Evolutionary conservation across 2,329 filamentous ascomycete genomes (phyloP), one percentile per base, ranked within the genome.

Genomic region (Cladosporium colombiae): DNA sequence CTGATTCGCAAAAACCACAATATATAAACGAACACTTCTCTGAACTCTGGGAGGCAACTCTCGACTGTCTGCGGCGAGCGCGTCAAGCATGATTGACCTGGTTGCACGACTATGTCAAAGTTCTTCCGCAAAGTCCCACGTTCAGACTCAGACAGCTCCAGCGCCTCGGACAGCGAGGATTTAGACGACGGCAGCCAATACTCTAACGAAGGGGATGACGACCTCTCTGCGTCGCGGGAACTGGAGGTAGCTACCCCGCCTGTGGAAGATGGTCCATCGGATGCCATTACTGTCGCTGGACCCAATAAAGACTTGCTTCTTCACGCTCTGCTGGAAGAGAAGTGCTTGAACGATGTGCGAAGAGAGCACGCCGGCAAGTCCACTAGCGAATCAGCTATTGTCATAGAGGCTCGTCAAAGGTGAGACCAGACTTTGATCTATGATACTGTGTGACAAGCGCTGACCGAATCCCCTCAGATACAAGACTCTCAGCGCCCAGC

Each of bases 251-350:
- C 55, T 3, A 60, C 62, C 18, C 56, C 63, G 27, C 55, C 63
- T 10, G 31, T 53, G 16, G 29, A 65, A 7, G 29, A 65, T 35
- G 62, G 27, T 21, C 29, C 56, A 21, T 40, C 55, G 4, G 50
- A 44, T 60, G 63, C 33, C 31, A 44, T 60, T 18, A 50, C 63
- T 31, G 57, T 60, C 27, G 49, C 63, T 25, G 57, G 63, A 1
- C 61, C 61, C 2, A 65, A 72, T 23, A 68, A 71, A 37, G 77
- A 81, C 63, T 69, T 81, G 16, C 68, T 82, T 13, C 68, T 83
- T 5, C 81, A 82, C 69, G 77, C 81, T 2, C 68, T 83, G 25
- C 72, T 83, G 1, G 81, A 83, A 70, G 78, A 81, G 53, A 77
- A 78, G 62, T 79, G 79, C 40, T 68, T 79, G 11, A 73, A 72